Base-by-base conservation (phyloP, 2,329 filamentous ascomycete genomes). In the Fusarium miscanthi region DNA sequence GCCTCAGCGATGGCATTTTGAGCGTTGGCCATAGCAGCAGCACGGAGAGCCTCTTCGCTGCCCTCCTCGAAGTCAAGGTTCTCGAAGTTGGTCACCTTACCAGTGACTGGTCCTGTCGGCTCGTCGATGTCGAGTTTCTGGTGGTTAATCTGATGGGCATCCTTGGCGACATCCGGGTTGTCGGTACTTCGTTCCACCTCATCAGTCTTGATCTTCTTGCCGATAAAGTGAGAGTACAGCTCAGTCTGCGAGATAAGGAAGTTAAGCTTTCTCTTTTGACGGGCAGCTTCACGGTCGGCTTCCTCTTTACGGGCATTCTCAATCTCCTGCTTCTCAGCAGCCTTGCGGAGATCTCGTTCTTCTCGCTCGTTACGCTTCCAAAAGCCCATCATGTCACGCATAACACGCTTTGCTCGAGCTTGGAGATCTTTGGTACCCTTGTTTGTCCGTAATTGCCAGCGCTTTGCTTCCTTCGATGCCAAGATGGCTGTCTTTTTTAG, bases 371-470 rank as follows among this genome's bases (percentile, higher is more conserved):
- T 99, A 63, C 95, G 92, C 84, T 98, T 98, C 96, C 96, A 99
- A 88, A 98, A 99, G 64, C 93, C 91, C 89, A 98, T 96, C 96
- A 99, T 99, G 84, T 99, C 96, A 80, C 96, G 91, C 96, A 99
- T 99, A 66, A 95, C 95, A 75, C 96, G 93, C 87, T 99, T 99
- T 65, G 96, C 96, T 52, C 96, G 91, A 45, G 96, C 96, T 81
- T 98, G 96, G 8, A 97, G 93, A 82, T 99, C 96, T 82, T 99
- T 99, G 81, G 93, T 96, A 79, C 95, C 97, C 87, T 99, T 98
- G 86, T 99, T 99, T 59, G 96, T 99, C 45, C 94, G 93, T 68
- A 97, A 89, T 82, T 99, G 97, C 96, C 96, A 99, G 78, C 97
- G 89, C 79, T 97, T 94, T 59, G 96, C 95, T 84, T 99, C 96